Percentiles rank a stretch among this genome's conserved stretches.
Conservation (phyloP, 257 asterid genomes). For the Misopates orontium region DNA sequence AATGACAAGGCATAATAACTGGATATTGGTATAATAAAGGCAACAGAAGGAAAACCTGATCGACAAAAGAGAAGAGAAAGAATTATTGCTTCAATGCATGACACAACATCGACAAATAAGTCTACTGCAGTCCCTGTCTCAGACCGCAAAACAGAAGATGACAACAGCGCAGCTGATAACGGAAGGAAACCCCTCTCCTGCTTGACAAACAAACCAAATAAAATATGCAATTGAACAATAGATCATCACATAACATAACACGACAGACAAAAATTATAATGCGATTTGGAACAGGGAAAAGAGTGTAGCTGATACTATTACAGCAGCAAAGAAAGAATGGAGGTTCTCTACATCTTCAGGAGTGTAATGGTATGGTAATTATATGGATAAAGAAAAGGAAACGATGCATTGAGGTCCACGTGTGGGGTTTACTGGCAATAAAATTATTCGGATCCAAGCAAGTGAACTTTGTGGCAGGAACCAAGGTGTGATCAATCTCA, state of each 20-base stretch:
- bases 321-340: conserved; percentile 2
- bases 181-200: conserved; percentile 99
- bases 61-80: conserved; percentile 76
- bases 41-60: conserved; percentile 53
- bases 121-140: conserved; percentile 60
- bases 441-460: background rate
- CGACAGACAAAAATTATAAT: background rate
- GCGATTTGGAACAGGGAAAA: background rate
- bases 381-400: background rate
- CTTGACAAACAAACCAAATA: conserved; percentile 29
- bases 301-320: background rate
- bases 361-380: background rate
- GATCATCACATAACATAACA: conserved; percentile 18
- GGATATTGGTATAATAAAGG: conserved; percentile 9
- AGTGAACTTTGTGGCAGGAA: conserved; percentile 10
- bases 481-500: background rate
- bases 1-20: conserved; percentile 24
- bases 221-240: conserved; percentile 27
- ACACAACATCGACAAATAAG: conserved; percentile 61
- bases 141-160: conserved; percentile 68
- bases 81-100: conserved; percentile 69
- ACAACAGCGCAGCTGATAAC: conserved; percentile 88
- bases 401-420: background rate
- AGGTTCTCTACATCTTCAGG: conserved; percentile 12
- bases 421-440: conserved; percentile 6